phyloP scores from a whole-genome alignment of 257 asterid species.

The Cinchona pubescens region DNA sequence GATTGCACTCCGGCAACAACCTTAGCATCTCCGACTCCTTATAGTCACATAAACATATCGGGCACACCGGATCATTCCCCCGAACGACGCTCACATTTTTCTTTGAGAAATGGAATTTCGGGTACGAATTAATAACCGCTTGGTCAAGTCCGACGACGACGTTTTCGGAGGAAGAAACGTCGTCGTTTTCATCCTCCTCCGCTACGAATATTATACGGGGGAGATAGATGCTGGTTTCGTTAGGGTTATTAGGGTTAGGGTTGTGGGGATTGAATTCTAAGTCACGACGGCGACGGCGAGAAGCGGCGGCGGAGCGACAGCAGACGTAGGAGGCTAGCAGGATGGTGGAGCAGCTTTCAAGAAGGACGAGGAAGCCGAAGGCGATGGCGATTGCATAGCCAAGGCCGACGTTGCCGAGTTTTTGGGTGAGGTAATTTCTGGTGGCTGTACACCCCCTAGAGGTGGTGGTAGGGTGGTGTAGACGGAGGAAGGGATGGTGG shows the following conservation, averaged over 20 bases:
- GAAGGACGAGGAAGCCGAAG: constrained; percentile 73
- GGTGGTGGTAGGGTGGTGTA: constrained; percentile 27
- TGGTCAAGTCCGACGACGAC: constrained; percentile 72
- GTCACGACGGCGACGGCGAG: constrained; percentile 48
- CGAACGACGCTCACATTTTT: constrained; percentile 21
- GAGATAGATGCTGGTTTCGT: constrained; percentile 57
- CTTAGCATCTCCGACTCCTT: constrained; percentile 80
- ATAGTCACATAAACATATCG: constrained; percentile 86
- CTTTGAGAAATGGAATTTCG: constrained; percentile 58
- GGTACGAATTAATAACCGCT: constrained; percentile 76
- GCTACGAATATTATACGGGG: constrained; percentile 80
- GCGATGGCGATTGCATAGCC: constrained; percentile 81
- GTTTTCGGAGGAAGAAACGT: constrained; percentile 32
- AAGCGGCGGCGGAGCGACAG: constrained; percentile 65
- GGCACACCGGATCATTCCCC: constrained; percentile 58
- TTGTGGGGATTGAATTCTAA: not conserved
- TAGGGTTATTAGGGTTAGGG: constrained; percentile 17
- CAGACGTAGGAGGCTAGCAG: constrained; percentile 75
- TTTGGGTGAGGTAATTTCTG: constrained; percentile 22
- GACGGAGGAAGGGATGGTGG: constrained; percentile 38
- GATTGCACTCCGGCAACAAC: constrained; percentile 89
- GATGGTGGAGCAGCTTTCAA: constrained; percentile 64
- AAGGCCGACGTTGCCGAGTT: constrained; percentile 46
- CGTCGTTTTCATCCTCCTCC: constrained; percentile 68
- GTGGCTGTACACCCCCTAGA: constrained; percentile 19